Evolutionary conservation across 2,329 filamentous ascomycete species (phyloP).

Genomic region (Trichoderma polysporum): DNA sequence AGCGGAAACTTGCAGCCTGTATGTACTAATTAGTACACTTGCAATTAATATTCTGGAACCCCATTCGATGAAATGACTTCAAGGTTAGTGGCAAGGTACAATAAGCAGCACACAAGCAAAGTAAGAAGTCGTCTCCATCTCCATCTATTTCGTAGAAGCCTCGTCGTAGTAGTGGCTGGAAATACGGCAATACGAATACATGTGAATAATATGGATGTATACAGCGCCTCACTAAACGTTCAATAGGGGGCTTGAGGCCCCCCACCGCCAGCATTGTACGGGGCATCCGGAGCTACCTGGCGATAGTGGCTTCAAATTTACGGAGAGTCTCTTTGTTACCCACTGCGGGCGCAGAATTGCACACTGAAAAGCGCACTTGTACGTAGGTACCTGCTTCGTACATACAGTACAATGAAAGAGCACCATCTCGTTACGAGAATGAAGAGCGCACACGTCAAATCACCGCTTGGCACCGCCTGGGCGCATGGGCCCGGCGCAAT

Average conservation of each 20-base stretch:
- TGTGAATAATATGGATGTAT: background rate
- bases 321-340: background rate
- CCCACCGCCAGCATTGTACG: background rate
- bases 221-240: background rate
- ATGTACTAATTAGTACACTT: too few species aligned
- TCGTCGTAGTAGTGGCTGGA: background rate
- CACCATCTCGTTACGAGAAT: background rate
- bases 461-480: background rate
- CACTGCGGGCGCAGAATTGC: constrained; percentile 15
- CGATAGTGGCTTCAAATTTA: constrained; percentile 9
- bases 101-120: too few species aligned
- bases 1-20: too few species aligned
- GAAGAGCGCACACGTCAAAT: background rate
- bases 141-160: too few species aligned
- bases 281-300: constrained; percentile 18
- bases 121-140: background rate
- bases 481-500: background rate
- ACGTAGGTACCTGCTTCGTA: too few species aligned
- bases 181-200: too few species aligned
- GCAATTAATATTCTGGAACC: constrained; percentile 4
- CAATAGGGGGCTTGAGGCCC: constrained; percentile 1
- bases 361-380: too few species aligned
- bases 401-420: background rate
- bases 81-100: background rate
- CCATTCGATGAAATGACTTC: background rate